A percentile compares a stretch with the other conserved stretches of the same genome.
These are phyloP conservation scores for Prinsepia uniflora DNA, from an alignment of 306 rosid genomes.

Conservation along the genomic window DNA sequence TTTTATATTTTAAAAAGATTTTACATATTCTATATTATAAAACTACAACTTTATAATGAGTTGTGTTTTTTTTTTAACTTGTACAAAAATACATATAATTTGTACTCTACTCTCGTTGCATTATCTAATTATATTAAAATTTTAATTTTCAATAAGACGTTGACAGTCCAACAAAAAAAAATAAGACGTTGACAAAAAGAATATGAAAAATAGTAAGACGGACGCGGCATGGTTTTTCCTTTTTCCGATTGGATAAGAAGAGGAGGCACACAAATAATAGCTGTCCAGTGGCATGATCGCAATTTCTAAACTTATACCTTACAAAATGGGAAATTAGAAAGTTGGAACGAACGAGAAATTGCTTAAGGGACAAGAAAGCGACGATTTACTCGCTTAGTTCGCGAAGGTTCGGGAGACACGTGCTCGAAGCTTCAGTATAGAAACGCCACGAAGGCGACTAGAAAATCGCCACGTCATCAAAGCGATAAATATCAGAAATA, in stretches of 20 bases:
- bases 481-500: conserved; percentile 28
- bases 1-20: too few species aligned
- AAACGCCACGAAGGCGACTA: conserved; percentile 34
- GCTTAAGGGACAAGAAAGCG: conserved; percentile 26
- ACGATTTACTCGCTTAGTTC: conserved; percentile 23
- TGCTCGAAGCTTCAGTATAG: conserved; percentile 25
- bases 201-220: too few species aligned
- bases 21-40: too few species aligned
- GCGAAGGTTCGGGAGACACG: conserved; percentile 58
- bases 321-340: neutral
- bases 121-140: too few species aligned
- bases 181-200: too few species aligned
- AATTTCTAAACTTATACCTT: neutral
- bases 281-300: conserved; percentile 7
- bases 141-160: too few species aligned
- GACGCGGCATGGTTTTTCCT: too few species aligned
- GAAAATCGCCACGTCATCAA: conserved; percentile 44
- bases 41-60: too few species aligned
- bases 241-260: neutral
- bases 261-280: neutral
- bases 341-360: neutral
- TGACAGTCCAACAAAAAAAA: too few species aligned
- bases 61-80: too few species aligned
- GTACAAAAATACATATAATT: too few species aligned
- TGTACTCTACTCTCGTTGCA: too few species aligned